Percentiles rank a stretch among this genome's conserved stretches.
These are phyloP conservation scores for Stellera chamaejasme DNA, from an alignment of 345 rosid genomes.

Conservation along the genomic window DNA sequence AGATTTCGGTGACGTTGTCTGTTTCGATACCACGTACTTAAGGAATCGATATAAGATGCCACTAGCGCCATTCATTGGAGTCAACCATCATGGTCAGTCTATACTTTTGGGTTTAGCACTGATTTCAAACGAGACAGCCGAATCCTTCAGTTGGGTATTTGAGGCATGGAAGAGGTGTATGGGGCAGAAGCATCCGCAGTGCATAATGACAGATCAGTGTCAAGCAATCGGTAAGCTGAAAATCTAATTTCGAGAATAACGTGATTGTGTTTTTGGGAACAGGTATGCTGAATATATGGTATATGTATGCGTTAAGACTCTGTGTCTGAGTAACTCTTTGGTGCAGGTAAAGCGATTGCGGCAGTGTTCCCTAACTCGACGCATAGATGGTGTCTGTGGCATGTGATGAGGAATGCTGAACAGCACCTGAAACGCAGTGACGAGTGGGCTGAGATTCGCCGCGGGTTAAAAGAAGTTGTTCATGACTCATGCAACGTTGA, in stretches of 20 bases:
- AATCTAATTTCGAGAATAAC: background rate
- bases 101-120: background rate
- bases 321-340: too few relatives aligned
- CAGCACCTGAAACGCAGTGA: background rate
- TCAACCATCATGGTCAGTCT: background rate
- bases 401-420: background rate
- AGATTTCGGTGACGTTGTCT: too few relatives aligned
- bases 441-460: background rate
- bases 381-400: background rate
- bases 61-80: background rate
- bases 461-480: background rate
- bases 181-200: background rate
- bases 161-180: background rate
- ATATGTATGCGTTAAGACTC: too few relatives aligned
- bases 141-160: background rate
- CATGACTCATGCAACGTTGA: background rate
- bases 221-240: too few relatives aligned
- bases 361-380: too few relatives aligned
- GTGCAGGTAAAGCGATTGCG: too few relatives aligned
- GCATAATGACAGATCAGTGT: background rate
- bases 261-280: background rate
- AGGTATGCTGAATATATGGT: too few relatives aligned
- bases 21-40: too few relatives aligned
- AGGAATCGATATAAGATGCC: too few relatives aligned
- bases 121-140: background rate